Evolutionary conservation across 2,329 filamentous ascomycete species (phyloP).

Genomic region (Amylocarpus encephaloides): DNA sequence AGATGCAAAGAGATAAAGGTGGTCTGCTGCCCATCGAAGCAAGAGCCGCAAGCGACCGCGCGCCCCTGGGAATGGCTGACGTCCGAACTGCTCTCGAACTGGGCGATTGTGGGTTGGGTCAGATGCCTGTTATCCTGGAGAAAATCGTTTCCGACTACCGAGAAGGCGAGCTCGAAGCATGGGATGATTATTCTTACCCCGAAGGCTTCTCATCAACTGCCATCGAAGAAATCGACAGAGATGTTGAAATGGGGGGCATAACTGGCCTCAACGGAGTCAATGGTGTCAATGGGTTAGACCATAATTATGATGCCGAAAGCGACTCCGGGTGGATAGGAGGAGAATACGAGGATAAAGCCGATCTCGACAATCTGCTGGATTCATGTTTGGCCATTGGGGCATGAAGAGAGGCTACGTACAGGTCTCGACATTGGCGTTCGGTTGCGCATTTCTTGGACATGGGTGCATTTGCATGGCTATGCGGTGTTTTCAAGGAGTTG

Average conservation of each 20-base stretch:
- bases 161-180: constrained; percentile 68
- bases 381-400: constrained; percentile 30
- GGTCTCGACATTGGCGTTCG: constrained; percentile 19
- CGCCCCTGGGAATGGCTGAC: constrained; percentile 71
- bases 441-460: constrained; percentile 8
- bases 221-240: constrained; percentile 32
- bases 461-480: constrained; percentile 19
- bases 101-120: constrained; percentile 66
- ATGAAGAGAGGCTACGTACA: constrained; percentile 10
- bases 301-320: constrained; percentile 45
- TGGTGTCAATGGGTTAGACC: constrained; percentile 41
- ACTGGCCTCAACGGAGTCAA: constrained; percentile 37
- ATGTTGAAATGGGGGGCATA: constrained; percentile 31
- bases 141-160: constrained; percentile 64
- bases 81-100: constrained; percentile 69
- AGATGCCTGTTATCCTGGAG: constrained; percentile 70
- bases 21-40: constrained; percentile 77
- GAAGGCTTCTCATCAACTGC: constrained; percentile 29
- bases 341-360: constrained; percentile 43
- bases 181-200: constrained; percentile 48
- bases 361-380: constrained; percentile 48
- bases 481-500: constrained; percentile 12
- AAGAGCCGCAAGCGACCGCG: constrained; percentile 65
- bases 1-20: constrained; percentile 65
- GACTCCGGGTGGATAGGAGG: constrained; percentile 59